phyloP scores from a whole-genome alignment of 2,329 filamentous ascomycete genomes.

The Sclerotinia trifoliorum region DNA sequence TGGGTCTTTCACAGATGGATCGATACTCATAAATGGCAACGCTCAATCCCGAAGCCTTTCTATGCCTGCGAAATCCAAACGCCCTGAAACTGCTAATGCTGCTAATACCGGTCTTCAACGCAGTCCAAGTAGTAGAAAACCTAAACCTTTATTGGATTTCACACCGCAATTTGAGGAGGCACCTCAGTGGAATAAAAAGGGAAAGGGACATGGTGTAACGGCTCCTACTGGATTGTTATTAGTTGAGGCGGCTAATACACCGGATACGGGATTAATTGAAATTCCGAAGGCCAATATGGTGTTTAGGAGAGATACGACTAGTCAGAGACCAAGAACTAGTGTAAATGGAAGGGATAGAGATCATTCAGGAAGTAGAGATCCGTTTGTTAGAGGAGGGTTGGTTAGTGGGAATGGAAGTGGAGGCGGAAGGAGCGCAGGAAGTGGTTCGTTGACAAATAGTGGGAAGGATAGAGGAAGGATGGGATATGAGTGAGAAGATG shows the following conservation, averaged over 20 bases:
- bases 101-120: constrained; percentile 21
- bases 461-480: constrained; percentile 1
- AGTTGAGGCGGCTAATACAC: constrained; percentile 46
- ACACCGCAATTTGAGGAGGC: constrained; percentile 63
- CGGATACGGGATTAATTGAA: constrained; percentile 26
- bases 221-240: constrained; percentile 46
- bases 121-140: constrained; percentile 18
- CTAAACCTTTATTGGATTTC: constrained; percentile 66
- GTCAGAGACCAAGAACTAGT: constrained; percentile 21
- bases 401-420: constrained; percentile 7
- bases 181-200: constrained; percentile 55
- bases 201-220: constrained; percentile 51
- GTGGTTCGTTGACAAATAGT: not conserved
- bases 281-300: constrained; percentile 30
- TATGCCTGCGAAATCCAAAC: constrained; percentile 26
- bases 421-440: no score
- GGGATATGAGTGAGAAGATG: not conserved
- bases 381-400: constrained; percentile 29
- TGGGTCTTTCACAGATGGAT: constrained; percentile 54
- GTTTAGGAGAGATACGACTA: constrained; percentile 32
- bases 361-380: constrained; percentile 12
- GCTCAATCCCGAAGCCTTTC: constrained; percentile 35
- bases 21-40: constrained; percentile 53
- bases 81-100: constrained; percentile 19
- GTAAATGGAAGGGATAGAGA: constrained; percentile 21